phyloP scores from a whole-genome alignment of 2,329 filamentous ascomycete genomes.

The Ilyonectria sp. region DNA sequence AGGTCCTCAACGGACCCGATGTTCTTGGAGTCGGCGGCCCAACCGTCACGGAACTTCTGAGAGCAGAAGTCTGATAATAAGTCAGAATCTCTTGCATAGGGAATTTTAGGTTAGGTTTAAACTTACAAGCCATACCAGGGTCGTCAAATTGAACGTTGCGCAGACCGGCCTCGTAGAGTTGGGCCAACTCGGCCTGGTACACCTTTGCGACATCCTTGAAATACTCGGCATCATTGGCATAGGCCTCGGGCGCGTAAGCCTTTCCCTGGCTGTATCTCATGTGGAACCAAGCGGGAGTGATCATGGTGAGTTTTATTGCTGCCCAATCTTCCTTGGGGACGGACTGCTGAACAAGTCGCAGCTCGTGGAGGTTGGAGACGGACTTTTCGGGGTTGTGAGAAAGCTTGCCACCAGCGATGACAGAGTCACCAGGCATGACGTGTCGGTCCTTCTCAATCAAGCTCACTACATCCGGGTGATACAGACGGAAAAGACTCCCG shows the following conservation, averaged over 20 bases:
- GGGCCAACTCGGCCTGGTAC: conserved; percentile 74
- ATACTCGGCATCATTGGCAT: conserved; percentile 63
- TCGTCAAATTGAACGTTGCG: conserved; percentile 79
- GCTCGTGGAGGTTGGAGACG: conserved; percentile 65
- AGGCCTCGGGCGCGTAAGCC: conserved; percentile 46
- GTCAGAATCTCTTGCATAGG: conserved; percentile 11
- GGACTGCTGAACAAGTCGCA: conserved; percentile 62
- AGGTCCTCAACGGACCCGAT: conserved; percentile 77
- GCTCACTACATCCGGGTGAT: conserved; percentile 69
- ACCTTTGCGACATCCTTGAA: conserved; percentile 77
- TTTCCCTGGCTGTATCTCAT: conserved; percentile 50
- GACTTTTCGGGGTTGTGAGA: conserved; percentile 59
- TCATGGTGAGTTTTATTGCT: conserved; percentile 69
- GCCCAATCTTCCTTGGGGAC: conserved; percentile 64
- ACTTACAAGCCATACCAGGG: conserved; percentile 76
- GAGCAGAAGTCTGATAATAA: conserved; percentile 77
- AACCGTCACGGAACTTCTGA: conserved; percentile 79
- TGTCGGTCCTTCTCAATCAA: conserved; percentile 67
- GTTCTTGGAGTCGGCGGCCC: conserved; percentile 78
- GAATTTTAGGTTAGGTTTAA: background rate
- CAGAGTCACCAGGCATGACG: conserved; percentile 71
- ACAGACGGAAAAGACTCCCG: conserved; percentile 66
- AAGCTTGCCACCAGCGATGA: conserved; percentile 66
- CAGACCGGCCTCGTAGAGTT: conserved; percentile 74
- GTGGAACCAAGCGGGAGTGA: conserved; percentile 63